Percentiles rank a stretch among this genome's conserved stretches.
Evolutionary conservation across 495 filamentous ascomycete genomes (phyloP).

Genomic region (Penicillium cosmopolitanum): DNA sequence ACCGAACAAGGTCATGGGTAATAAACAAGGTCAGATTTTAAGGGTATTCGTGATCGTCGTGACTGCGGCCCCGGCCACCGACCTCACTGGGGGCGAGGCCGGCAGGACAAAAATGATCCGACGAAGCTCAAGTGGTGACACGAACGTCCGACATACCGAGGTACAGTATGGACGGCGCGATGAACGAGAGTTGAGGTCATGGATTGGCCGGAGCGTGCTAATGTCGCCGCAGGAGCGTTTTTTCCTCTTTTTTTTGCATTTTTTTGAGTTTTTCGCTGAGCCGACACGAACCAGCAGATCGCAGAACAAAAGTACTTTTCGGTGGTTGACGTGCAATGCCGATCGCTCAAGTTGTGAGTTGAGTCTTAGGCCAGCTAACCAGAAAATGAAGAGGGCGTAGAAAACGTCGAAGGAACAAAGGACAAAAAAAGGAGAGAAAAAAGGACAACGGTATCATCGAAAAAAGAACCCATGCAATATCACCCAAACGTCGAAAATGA

Average conservation of each 20-base stretch:
- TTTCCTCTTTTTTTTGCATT: slow-evolving; percentile 38
- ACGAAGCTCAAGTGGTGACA: slow-evolving; percentile 8
- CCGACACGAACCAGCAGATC: slow-evolving; percentile 33
- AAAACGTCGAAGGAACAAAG: slow-evolving; percentile 34
- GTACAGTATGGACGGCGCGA: neutral
- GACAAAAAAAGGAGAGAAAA: slow-evolving; percentile 13
- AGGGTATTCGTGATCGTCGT: slow-evolving; percentile 50
- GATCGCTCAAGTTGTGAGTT: slow-evolving; percentile 25
- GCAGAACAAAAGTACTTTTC: slow-evolving; percentile 45
- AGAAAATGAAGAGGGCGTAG: slow-evolving; percentile 28
- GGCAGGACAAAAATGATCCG: slow-evolving; percentile 10
- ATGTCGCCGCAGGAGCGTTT: slow-evolving; percentile 41
- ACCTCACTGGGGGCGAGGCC: neutral
- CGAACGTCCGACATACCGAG: slow-evolving; percentile 9
- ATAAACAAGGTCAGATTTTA: slow-evolving; percentile 42
- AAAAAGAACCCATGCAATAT: slow-evolving; percentile 36
- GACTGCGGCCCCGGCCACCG: slow-evolving; percentile 38
- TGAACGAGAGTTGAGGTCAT: slow-evolving; percentile 5
- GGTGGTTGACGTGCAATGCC: slow-evolving; percentile 32
- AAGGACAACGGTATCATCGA: slow-evolving; percentile 46
- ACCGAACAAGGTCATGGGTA: slow-evolving; percentile 35
- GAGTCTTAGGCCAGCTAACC: slow-evolving; percentile 27
- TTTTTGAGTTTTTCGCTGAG: slow-evolving; percentile 34
- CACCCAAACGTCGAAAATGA: slow-evolving; percentile 26
- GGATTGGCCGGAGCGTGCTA: slow-evolving; percentile 33